Conservation (phyloP, 2,329 filamentous ascomycete species). For the Dothiorella sarmentorum region DNA sequence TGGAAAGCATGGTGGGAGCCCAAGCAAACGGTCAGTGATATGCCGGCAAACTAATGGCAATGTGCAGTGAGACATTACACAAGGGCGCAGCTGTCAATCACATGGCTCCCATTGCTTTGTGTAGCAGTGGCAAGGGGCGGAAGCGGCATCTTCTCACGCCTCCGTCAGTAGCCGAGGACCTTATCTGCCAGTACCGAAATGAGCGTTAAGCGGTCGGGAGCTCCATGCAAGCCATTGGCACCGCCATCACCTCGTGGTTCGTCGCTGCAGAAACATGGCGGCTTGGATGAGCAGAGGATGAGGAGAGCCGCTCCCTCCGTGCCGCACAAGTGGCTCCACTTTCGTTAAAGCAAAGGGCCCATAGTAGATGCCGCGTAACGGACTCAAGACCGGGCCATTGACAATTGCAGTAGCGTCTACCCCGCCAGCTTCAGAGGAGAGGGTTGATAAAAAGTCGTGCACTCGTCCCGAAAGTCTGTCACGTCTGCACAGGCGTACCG, state of each 20-base stretch:
- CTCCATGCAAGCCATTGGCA: background rate
- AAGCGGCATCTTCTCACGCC: background rate
- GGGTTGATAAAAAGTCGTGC: slow-evolving; percentile 4
- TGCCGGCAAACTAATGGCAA: no score
- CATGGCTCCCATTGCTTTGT: slow-evolving; percentile 3
- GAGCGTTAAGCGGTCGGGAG: background rate
- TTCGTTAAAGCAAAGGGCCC: background rate
- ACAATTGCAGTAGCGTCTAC: background rate
- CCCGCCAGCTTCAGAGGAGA: background rate
- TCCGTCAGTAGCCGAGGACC: background rate
- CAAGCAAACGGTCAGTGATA: no score
- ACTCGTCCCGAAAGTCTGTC: slow-evolving; percentile 1
- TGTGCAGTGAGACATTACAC: background rate
- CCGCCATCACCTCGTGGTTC: no score
- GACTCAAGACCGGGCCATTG: background rate
- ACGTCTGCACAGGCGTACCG: background rate
- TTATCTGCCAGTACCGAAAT: background rate
- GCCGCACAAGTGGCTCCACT: background rate
- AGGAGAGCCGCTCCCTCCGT: background rate
- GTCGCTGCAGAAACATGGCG: background rate
- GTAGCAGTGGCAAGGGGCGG: slow-evolving; percentile 4
- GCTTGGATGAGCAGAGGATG: background rate
- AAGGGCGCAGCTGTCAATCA: slow-evolving; percentile 1
- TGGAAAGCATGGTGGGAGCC: no score
- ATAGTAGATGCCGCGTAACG: slow-evolving; percentile 3